A percentile compares a stretch with the other conserved stretches of the same genome.
Evolutionary conservation across 163 green algal species (phyloP).

Genomic region (Prototheca wickerhamii): DNA sequence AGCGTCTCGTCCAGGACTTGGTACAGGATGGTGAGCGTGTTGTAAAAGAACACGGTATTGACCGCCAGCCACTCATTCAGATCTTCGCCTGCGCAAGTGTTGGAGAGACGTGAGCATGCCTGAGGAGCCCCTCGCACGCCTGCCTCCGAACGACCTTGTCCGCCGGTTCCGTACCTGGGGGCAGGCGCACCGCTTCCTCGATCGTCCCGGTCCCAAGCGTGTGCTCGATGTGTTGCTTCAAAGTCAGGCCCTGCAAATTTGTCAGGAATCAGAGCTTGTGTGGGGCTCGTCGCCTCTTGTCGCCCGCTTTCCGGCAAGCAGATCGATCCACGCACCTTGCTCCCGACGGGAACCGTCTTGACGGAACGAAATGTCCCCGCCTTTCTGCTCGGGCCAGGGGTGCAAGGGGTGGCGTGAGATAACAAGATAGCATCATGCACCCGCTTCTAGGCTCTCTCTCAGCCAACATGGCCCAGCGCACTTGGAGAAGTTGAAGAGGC

Average conservation of each 20-base stretch:
- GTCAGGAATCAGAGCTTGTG: no score
- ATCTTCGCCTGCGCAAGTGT: conserved; percentile 79
- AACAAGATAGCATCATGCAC: no score
- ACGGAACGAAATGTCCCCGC: conserved; percentile 27
- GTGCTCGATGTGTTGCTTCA: conserved; percentile 90
- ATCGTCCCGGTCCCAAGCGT: conserved; percentile 82
- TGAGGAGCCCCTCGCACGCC: no score
- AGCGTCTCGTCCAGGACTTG: conserved; percentile 82
- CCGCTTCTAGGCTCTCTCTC: not conserved
- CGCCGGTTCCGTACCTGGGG: conserved; percentile 9
- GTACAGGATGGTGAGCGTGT: conserved; percentile 92
- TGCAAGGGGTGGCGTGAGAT: not conserved
- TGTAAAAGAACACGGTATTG: conserved; percentile 97
- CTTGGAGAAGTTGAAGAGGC: conserved; percentile 34
- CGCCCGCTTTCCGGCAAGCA: not conserved
- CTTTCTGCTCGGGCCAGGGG: conserved; percentile 14
- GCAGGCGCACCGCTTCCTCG: conserved; percentile 69
- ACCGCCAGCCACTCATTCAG: conserved; percentile 90
- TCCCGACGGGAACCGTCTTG: conserved; percentile 32
- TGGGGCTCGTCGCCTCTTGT: no score
- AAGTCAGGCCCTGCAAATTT: conserved; percentile 62
- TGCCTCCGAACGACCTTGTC: no score
- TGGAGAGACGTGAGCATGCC: no score
- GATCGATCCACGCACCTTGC: conserved; percentile 9
- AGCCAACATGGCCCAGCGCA: conserved; percentile 4